Evolutionary conservation across 345 rosid species (phyloP), one percentile per base, ranked within the genome.

Genomic region (Melaleuca quinquenervia): DNA sequence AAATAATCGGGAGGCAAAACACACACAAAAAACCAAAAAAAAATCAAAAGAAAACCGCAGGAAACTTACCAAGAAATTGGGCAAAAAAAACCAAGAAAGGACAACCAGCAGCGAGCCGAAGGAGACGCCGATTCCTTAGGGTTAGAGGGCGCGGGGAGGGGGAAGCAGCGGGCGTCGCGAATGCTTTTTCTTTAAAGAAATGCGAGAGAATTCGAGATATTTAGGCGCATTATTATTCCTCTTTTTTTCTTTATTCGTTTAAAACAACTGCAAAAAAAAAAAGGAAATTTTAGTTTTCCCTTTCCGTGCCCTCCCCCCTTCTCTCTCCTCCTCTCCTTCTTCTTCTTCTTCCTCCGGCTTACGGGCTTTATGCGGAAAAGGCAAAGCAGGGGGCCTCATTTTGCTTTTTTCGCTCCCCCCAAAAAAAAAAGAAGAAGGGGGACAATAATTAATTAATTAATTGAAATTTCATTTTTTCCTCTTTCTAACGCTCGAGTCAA

Each of bases 31-130:
- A n/a, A n/a, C n/a, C n/a, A 41, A 41, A 41, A 41, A 41, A 41
- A 41, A 41, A 41, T 2, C 41, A 41, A 41, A 2, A 64, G 16
- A 16, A 64, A 64, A 32, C 76, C 22, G 78, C 78, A 44, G 52
- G 54, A 82, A 88, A 85, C 91, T 91, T 86, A 91, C 91, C 91
- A 82, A 87, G 85, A 88, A 89, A 70, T 62, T 45, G 29, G 45
- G 53, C 84, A 11, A 60, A 85, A 89, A 83, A 54, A 18, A 52
- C 27, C 50, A 32, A 50, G 50, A 86, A 48, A 11, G 49, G 22
- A 18, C 88, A 75, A 82, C 26, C 48, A 70, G 80, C 18, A 32
- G 9, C 41, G 24, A 36, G 41, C 5, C 22, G 44, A 22, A 50
- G 54, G 85, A 86, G 74, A 49, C n/a, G 78, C 78, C 82, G 70